These are phyloP conservation scores for Vigna unguiculata DNA, from an alignment of 306 rosid species.

Conservation along the genomic window DNA sequence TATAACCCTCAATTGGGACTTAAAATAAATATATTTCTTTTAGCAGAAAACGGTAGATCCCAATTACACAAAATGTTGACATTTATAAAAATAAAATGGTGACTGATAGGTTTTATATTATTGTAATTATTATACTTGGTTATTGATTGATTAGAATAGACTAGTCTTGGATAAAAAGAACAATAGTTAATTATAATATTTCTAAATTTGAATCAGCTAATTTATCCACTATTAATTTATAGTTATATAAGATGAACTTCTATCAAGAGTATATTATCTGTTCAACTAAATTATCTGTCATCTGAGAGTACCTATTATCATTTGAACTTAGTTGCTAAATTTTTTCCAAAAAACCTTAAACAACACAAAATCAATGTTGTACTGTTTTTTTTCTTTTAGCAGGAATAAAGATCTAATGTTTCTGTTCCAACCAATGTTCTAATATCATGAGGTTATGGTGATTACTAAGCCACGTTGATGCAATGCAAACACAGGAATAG, in stretches of 20 bases:
- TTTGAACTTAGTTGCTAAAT: neutral
- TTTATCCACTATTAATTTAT: neutral
- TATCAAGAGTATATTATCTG: neutral
- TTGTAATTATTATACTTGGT: no score
- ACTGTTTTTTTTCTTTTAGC: no score
- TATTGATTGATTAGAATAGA: no score
- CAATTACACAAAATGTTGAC: no score
- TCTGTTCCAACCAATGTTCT: no score
- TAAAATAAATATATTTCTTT: neutral
- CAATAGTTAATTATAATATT: neutral
- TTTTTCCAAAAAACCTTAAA: neutral
- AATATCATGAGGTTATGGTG: slow-evolving; percentile 26
- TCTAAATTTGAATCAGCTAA: neutral
- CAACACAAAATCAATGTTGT: neutral
- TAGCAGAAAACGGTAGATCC: neutral
- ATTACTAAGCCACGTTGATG: slow-evolving; percentile 29
- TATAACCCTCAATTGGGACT: neutral
- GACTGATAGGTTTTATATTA: no score
- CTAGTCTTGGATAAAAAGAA: neutral
- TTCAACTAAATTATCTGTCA: neutral
- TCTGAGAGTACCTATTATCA: neutral
- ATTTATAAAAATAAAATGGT: no score
- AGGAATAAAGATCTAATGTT: no score
- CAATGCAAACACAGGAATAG: slow-evolving; percentile 8
- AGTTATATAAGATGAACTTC: neutral